Evolutionary conservation across 2,329 filamentous ascomycete genomes (phyloP).

Genomic region (Venturia pyrina): DNA sequence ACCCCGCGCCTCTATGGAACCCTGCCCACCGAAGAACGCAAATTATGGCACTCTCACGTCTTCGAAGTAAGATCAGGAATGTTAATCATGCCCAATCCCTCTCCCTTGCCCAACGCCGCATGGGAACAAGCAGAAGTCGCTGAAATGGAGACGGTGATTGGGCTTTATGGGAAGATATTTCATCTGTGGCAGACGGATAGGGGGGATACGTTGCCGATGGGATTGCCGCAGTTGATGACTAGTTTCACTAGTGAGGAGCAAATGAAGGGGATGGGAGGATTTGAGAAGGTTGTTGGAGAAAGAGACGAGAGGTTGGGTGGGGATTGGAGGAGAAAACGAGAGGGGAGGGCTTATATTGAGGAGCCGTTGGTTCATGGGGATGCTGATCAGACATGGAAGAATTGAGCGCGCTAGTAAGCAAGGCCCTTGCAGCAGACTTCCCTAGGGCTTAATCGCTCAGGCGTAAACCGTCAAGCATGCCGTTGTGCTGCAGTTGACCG

Average conservation of each 20-base stretch:
- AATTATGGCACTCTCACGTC: constrained; percentile 68
- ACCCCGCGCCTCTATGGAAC: constrained; percentile 56
- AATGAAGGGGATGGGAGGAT: constrained; percentile 26
- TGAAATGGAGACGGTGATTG: constrained; percentile 69
- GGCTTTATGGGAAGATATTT: constrained; percentile 73
- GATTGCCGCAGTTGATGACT: constrained; percentile 53
- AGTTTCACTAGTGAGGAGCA: constrained; percentile 45
- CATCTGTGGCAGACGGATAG: constrained; percentile 80
- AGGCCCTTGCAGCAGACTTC: too few relatives aligned
- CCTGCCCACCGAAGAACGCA: constrained; percentile 56
- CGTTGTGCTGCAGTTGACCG: too few relatives aligned
- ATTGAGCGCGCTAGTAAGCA: neutral
- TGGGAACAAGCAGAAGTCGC: constrained; percentile 71
- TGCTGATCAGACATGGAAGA: neutral
- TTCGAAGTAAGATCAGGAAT: constrained; percentile 71
- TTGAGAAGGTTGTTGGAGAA: constrained; percentile 36
- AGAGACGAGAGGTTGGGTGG: constrained; percentile 46
- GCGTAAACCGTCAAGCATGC: too few relatives aligned
- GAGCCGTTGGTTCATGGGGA: constrained; percentile 33
- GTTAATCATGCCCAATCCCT: constrained; percentile 63
- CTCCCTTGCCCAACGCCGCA: constrained; percentile 42
- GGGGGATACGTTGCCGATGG: constrained; percentile 54
- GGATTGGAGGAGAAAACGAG: constrained; percentile 41
- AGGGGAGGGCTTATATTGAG: constrained; percentile 43
- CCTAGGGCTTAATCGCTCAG: too few relatives aligned